A percentile compares a stretch with the other conserved stretches of the same genome.
Conservation (phyloP, 2,329 filamentous ascomycete species). For the Diaporthe sp. region DNA sequence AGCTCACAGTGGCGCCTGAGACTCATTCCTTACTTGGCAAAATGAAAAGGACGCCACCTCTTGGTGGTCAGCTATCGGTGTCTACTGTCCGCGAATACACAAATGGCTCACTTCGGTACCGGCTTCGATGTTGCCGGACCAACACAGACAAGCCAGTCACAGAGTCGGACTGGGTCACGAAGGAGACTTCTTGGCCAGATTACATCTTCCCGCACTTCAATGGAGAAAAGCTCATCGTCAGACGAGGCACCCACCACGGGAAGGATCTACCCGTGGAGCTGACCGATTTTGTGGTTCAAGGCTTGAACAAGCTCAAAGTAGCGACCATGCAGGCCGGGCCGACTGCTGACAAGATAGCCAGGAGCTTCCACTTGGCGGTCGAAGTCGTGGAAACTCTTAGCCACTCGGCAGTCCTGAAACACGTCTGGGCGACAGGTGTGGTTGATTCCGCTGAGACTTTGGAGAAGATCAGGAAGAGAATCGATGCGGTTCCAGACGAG, state of each 20-base stretch:
- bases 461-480: slow-evolving; percentile 63
- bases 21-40: slow-evolving; percentile 49
- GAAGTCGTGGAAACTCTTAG: slow-evolving; percentile 72
- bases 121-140: slow-evolving; percentile 72
- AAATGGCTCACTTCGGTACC: slow-evolving; percentile 69
- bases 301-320: slow-evolving; percentile 71
- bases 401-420: slow-evolving; percentile 54
- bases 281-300: slow-evolving; percentile 66
- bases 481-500: slow-evolving; percentile 57
- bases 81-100: slow-evolving; percentile 52
- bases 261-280: slow-evolving; percentile 83
- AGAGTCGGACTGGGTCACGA: slow-evolving; percentile 69
- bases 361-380: slow-evolving; percentile 72
- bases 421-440: slow-evolving; percentile 49
- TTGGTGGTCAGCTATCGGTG: slow-evolving; percentile 31
- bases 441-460: slow-evolving; percentile 61
- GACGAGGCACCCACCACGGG: slow-evolving; percentile 77
- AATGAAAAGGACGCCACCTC: slow-evolving; percentile 42
- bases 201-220: slow-evolving; percentile 79
- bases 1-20: slow-evolving; percentile 56
- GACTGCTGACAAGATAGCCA: slow-evolving; percentile 30
- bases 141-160: slow-evolving; percentile 41
- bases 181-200: slow-evolving; percentile 77
- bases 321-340: slow-evolving; percentile 47
- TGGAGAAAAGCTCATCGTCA: slow-evolving; percentile 61